These are phyloP conservation scores for Calonectria multiphialidica DNA, from an alignment of 2,329 filamentous ascomycete species.

Conservation along the genomic window DNA sequence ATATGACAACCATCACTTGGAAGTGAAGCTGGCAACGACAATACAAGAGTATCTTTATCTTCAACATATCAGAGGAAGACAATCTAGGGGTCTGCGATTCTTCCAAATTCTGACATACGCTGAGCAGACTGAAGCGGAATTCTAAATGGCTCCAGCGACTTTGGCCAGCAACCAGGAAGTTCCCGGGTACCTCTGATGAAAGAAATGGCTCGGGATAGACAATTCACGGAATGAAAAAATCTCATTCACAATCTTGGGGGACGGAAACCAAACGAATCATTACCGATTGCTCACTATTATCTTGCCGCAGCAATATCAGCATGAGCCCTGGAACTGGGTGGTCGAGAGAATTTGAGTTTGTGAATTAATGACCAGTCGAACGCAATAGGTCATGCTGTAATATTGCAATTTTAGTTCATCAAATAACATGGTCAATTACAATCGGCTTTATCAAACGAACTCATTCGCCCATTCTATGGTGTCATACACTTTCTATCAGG, in stretches of 20 bases:
- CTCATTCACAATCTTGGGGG: not conserved
- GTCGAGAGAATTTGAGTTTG: too few relatives aligned
- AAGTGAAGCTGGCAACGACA: not conserved
- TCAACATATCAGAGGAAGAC: not conserved
- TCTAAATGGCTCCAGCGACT: not conserved
- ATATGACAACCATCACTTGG: not conserved
- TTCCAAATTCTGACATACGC: not conserved
- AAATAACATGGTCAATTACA: too few relatives aligned
- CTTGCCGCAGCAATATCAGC: too few relatives aligned
- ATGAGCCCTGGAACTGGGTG: too few relatives aligned
- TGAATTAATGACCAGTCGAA: too few relatives aligned
- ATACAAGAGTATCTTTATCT: not conserved
- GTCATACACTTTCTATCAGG: too few relatives aligned
- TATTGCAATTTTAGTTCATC: too few relatives aligned
- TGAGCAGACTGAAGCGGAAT: not conserved
- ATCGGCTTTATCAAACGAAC: too few relatives aligned
- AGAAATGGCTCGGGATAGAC: not conserved
- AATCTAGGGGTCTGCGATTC: not conserved
- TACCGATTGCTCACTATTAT: too few relatives aligned
- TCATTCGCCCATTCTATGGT: too few relatives aligned
- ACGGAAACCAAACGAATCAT: not conserved
- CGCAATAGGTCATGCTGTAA: too few relatives aligned
- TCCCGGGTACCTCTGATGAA: not conserved
- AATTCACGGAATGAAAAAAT: not conserved
- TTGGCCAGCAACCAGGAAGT: not conserved